A percentile compares a stretch with the other conserved stretches of the same genome.
These are phyloP conservation scores for Nannizziopsis barbatae DNA, from an alignment of 2,329 filamentous ascomycete species.

Conservation along the genomic window DNA sequence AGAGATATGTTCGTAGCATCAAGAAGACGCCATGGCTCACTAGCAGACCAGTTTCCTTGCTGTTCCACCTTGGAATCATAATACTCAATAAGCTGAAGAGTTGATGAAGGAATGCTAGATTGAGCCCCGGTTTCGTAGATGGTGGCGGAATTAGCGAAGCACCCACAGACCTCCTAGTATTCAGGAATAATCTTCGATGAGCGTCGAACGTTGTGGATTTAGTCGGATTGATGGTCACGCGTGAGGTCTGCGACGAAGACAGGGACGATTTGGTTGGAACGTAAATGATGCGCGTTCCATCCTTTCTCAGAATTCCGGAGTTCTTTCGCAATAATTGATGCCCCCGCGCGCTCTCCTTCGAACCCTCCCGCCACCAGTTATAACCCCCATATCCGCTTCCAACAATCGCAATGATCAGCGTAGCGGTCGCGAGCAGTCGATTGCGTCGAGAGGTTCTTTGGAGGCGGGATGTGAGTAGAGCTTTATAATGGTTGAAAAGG, in stretches of 20 bases:
- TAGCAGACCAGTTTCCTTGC: slow-evolving; percentile 86
- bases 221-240: slow-evolving; percentile 81
- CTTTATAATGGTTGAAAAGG: slow-evolving; percentile 44
- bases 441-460: slow-evolving; percentile 57
- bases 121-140: slow-evolving; percentile 86
- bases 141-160: slow-evolving; percentile 63
- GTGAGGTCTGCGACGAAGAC: slow-evolving; percentile 53
- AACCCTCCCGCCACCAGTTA: slow-evolving; percentile 61
- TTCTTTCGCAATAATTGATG: slow-evolving; percentile 75
- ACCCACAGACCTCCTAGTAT: slow-evolving; percentile 73
- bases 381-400: slow-evolving; percentile 67
- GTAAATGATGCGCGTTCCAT: slow-evolving; percentile 88
- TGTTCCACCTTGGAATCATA: slow-evolving; percentile 90
- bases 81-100: slow-evolving; percentile 94
- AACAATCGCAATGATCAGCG: slow-evolving; percentile 67
- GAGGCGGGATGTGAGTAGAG: slow-evolving; percentile 42
- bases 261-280: slow-evolving; percentile 62
- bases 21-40: slow-evolving; percentile 82
- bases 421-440: slow-evolving; percentile 63
- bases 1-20: slow-evolving; percentile 85
- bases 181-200: slow-evolving; percentile 82
- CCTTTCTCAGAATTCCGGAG: slow-evolving; percentile 85
- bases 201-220: slow-evolving; percentile 94
- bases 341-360: slow-evolving; percentile 71
- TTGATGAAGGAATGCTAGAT: slow-evolving; percentile 91